Evolutionary conservation across 1,139 yeast genomes (phyloP), one percentile per base, ranked within the genome.

Genomic region (Pneumocystis canis): DNA sequence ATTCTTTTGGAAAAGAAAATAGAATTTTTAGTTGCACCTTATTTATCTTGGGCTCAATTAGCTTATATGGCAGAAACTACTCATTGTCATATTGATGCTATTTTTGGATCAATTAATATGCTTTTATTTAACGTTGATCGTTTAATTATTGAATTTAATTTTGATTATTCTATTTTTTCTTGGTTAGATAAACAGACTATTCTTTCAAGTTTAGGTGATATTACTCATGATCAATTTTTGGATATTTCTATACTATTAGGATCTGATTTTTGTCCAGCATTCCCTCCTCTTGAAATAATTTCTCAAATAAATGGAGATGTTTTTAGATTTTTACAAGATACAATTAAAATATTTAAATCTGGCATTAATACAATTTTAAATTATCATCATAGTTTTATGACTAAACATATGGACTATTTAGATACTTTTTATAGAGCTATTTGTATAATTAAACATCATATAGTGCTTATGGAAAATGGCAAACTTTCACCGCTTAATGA

Each of bases 1-100:
- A 59, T 65, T 16, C 57, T 92, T 66, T 78, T 80, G 60, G 81
- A 79, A 32, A 77, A 80, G 63, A 80, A 77, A 2, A 76, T 88
- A 33, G 86, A 84, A 66, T 90, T 81, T 71, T 73, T 89, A 65
- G 82, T 89, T 20, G 86, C 95, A 39, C 98, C 98, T 1, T 89
- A 84, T 71, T 80, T 84, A 63, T 83, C 97, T 0, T 83, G 89
- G 72, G 82, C 87, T 63, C 97, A 92, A 73, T 77, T 92, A 69
- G 82, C 88, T 9, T 89, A 88, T 70, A 76, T 90, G 69, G 77
- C 80, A 67, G 68, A 66, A 40, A 80, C 79, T 63, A 78, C 76
- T 61, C 71, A 74, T 35, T 78, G 76, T 2, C 73, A 79, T 58
- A 81, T 90, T 63, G 95, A 90, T 73, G 83, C 87, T 0, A 82